These are phyloP conservation scores for Alternaria brassicicola DNA, from an alignment of 2,329 filamentous ascomycete genomes.

Conservation along the genomic window DNA sequence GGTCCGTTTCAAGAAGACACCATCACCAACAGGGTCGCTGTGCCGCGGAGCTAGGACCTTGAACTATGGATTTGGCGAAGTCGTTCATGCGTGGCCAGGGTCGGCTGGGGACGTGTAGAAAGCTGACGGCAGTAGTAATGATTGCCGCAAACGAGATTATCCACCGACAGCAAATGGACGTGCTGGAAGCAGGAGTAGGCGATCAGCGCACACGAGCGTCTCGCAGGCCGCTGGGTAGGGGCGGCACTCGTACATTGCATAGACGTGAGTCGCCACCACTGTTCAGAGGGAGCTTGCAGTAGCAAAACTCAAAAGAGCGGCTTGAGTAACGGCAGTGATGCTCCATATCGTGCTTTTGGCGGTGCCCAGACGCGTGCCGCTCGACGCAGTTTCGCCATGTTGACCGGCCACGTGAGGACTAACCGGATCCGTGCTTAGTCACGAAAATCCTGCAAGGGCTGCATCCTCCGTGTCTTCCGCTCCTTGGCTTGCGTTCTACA, in stretches of 20 bases:
- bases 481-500: background rate
- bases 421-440: background rate
- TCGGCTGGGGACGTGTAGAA: background rate
- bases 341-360: background rate
- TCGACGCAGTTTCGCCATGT: slow-evolving; percentile 2
- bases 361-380: slow-evolving; percentile 1
- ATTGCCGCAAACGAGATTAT: slow-evolving; percentile 9
- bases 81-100: slow-evolving; percentile 13
- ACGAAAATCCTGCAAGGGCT: slow-evolving; percentile 6
- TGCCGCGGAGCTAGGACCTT: slow-evolving; percentile 14
- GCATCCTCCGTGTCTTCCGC: slow-evolving; percentile 1
- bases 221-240: background rate
- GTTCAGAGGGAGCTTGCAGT: background rate
- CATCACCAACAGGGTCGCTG: slow-evolving; percentile 17
- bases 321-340: background rate
- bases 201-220: background rate
- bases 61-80: slow-evolving; percentile 4
- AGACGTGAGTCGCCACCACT: background rate
- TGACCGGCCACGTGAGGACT: slow-evolving; percentile 1
- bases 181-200: background rate
- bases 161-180: background rate
- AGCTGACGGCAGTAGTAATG: background rate
- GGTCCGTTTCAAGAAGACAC: slow-evolving; percentile 28
- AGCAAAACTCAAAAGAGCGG: background rate
- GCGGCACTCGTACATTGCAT: background rate